Conservation (phyloP, 2,329 filamentous ascomycete genomes). For the Geosmithia flava region DNA sequence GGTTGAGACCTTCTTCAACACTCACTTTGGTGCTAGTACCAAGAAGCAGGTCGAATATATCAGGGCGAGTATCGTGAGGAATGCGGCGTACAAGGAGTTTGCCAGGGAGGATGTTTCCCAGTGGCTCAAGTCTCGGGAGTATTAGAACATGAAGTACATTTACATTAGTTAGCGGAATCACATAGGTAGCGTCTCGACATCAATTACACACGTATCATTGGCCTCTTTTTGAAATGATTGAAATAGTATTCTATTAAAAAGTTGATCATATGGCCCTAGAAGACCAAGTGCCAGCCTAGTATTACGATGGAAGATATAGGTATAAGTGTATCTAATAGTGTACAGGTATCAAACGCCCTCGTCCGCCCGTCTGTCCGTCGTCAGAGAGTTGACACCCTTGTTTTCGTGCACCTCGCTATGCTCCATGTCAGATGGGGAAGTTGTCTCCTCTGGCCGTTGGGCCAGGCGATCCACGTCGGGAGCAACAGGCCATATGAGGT, state of each 20-base stretch:
- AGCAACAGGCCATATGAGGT: neutral
- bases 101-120: neutral
- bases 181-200: too few relatives aligned
- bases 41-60: neutral
- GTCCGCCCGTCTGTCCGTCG: neutral
- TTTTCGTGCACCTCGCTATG: neutral
- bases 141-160: neutral
- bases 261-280: too few relatives aligned
- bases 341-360: neutral
- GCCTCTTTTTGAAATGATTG: too few relatives aligned
- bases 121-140: neutral
- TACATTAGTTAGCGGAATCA: too few relatives aligned
- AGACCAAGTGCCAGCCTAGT: too few relatives aligned
- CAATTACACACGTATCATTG: too few relatives aligned
- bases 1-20: constrained; percentile 73
- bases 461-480: neutral
- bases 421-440: neutral
- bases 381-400: neutral
- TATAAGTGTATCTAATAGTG: neutral
- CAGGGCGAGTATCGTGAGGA: neutral
- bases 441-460: neutral
- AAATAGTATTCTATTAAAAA: too few relatives aligned
- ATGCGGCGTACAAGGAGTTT: neutral
- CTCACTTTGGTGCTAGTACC: constrained; percentile 30
- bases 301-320: neutral